These are phyloP conservation scores for Lentinula raphanica DNA, from an alignment of 768 basidiomycete species.

Conservation along the genomic window DNA sequence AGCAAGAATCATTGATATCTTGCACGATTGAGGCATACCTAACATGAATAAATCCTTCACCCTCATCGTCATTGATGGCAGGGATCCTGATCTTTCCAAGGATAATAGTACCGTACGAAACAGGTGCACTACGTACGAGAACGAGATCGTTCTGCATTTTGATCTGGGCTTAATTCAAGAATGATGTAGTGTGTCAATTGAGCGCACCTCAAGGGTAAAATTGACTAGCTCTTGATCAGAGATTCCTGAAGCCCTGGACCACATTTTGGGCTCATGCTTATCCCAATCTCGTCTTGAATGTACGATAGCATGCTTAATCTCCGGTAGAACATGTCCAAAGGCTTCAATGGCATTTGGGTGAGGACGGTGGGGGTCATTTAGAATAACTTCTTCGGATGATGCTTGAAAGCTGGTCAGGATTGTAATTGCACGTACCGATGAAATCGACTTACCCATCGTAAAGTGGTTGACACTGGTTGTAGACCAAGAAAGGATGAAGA, in stretches of 20 bases:
- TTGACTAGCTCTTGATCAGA: slow-evolving; percentile 46
- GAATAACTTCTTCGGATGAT: slow-evolving; percentile 46
- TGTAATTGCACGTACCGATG: no score
- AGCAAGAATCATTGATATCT: slow-evolving; percentile 9
- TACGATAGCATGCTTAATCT: slow-evolving; percentile 62
- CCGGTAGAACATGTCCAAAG: slow-evolving; percentile 47
- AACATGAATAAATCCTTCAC: slow-evolving; percentile 66
- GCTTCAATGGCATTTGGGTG: slow-evolving; percentile 57
- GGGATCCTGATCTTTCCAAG: slow-evolving; percentile 74
- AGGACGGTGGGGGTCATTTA: slow-evolving; percentile 61
- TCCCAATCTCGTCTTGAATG: slow-evolving; percentile 69
- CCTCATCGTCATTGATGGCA: slow-evolving; percentile 54
- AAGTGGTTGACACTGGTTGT: neutral
- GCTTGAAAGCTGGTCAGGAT: slow-evolving; percentile 30
- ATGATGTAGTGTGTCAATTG: neutral
- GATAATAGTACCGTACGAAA: slow-evolving; percentile 67
- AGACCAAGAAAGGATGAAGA: no score
- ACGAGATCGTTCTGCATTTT: slow-evolving; percentile 32
- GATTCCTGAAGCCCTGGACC: slow-evolving; percentile 37
- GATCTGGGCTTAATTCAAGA: neutral
- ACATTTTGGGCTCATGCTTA: slow-evolving; percentile 54
- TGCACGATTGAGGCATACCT: slow-evolving; percentile 35
- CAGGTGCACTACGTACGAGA: slow-evolving; percentile 45
- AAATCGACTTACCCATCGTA: neutral
- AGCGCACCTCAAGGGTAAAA: slow-evolving; percentile 46